Percentiles rank a stretch among this genome's conserved stretches.
Evolutionary conservation across 1,284 basidiomycete genomes (phyloP).

Genomic region (Agaricales sp.): DNA sequence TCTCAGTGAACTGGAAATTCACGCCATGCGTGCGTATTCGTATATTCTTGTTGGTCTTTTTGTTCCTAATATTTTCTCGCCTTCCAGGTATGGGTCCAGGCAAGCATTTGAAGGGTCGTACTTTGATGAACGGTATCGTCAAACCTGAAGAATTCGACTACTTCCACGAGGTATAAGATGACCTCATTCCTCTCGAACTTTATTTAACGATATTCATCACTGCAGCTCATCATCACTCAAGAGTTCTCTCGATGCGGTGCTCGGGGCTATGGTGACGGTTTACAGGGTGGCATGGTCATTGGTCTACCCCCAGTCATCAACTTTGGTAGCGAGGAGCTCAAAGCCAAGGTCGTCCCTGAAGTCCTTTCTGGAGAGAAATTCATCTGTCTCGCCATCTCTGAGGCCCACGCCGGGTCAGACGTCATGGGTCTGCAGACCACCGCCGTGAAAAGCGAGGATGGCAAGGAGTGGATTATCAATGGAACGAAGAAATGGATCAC

Average conservation of each 20-base stretch:
- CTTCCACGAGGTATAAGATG: slow-evolving; percentile 58
- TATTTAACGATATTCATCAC: slow-evolving; percentile 4
- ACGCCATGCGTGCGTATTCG: slow-evolving; percentile 67
- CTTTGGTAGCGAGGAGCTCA: slow-evolving; percentile 72
- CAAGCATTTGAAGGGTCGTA: slow-evolving; percentile 75
- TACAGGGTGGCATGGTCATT: slow-evolving; percentile 58
- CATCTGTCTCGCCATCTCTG: slow-evolving; percentile 76
- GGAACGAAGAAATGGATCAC: slow-evolving; percentile 83
- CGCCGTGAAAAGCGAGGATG: slow-evolving; percentile 77
- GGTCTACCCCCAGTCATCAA: slow-evolving; percentile 78
- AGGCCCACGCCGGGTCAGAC: slow-evolving; percentile 88
- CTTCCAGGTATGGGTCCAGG: slow-evolving; percentile 63
- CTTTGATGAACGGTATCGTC: slow-evolving; percentile 74
- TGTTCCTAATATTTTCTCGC: too few species aligned
- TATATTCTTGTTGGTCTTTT: too few species aligned
- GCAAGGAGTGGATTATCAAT: slow-evolving; percentile 78
- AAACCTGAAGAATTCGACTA: slow-evolving; percentile 85
- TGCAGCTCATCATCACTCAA: slow-evolving; percentile 76
- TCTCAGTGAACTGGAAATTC: slow-evolving; percentile 54
- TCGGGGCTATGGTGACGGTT: slow-evolving; percentile 64
- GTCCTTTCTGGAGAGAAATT: slow-evolving; percentile 75
- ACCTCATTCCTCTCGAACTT: too few species aligned
- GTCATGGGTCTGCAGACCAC: slow-evolving; percentile 77
- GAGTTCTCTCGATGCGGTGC: slow-evolving; percentile 68
- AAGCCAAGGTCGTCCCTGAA: slow-evolving; percentile 72